Evolutionary conservation across 768 basidiomycete species (phyloP).

Genomic region (Tylopilus rubrobrunneus): DNA sequence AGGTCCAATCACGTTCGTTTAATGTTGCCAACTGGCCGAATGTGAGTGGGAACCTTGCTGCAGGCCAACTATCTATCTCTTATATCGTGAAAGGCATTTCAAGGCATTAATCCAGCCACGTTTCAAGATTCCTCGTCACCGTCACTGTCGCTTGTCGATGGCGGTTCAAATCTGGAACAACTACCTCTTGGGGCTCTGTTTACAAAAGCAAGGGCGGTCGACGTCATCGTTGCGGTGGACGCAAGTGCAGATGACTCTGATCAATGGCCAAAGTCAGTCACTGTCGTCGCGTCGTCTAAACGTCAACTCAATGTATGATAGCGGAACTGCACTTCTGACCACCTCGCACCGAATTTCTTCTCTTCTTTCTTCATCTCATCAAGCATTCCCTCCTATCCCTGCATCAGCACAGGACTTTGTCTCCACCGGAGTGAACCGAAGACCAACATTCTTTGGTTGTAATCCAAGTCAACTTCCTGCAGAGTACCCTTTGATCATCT

Average conservation of each 20-base stretch:
- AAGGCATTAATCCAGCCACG: constrained; percentile 43
- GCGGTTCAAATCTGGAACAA: constrained; percentile 65
- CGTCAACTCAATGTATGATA: constrained; percentile 19
- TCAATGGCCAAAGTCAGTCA: constrained; percentile 64
- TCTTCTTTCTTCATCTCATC: constrained; percentile 47
- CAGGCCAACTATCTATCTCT: not conserved
- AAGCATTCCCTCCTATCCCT: constrained; percentile 64
- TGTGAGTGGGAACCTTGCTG: constrained; percentile 19
- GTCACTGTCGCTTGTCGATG: constrained; percentile 67
- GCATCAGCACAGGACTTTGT: constrained; percentile 48
- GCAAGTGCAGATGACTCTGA: constrained; percentile 54
- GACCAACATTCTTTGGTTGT: constrained; percentile 82
- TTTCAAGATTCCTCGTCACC: constrained; percentile 52
- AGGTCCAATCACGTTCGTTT: constrained; percentile 47
- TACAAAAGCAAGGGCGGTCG: constrained; percentile 62
- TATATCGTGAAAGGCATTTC: constrained; percentile 39
- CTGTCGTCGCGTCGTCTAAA: not conserved
- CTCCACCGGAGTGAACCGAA: constrained; percentile 55
- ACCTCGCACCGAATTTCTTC: constrained; percentile 43
- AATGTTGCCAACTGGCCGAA: constrained; percentile 72
- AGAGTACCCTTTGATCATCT: constrained; percentile 66
- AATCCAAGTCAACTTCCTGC: constrained; percentile 45
- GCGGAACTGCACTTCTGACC: constrained; percentile 50
- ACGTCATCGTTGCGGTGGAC: constrained; percentile 76
- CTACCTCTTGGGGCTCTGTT: constrained; percentile 70